Evolutionary conservation across 371 early-diverging fungal genomes (phyloP), one percentile per base, ranked within the genome.

Genomic region (Synchytrium microbalum): DNA sequence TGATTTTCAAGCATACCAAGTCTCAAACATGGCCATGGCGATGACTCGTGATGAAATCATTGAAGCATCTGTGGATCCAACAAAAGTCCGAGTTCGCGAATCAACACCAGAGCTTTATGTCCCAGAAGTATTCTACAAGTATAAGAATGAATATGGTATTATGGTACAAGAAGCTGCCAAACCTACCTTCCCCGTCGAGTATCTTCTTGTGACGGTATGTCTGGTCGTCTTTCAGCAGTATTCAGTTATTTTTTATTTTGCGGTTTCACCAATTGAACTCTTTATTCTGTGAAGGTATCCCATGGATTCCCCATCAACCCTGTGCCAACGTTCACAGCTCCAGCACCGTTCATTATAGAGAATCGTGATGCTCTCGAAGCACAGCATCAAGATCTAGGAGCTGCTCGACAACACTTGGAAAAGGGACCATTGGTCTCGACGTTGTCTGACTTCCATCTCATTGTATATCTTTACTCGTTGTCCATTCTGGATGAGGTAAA

Each of bases 141-240:
- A 86, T 74, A 91, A 88, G 71, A 95, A 98, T 78, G 88, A 95
- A 71, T 98, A 98, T 74, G 86, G 87, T 32, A 78, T 91, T 23
- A 76, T 84, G 30, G 97, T 95, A 0, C 81, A 91, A 59, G 86
- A 92, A 62, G 70, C 76, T 8, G 84, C 82, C 16, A 92, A 92
- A 66, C 96, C 96, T 0, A 88, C 91, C 0, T 98, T 96, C 70
- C 98, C 98, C 0, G 90, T 95, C 0, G 97, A 98, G 63, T 96
- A 98, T 69, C 83, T 96, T 26, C 74, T 98, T 54, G 92, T 95
- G 29, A 95, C 92, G 67, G 92, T 97, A 84, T 69, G 84, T 62
- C 1, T 13, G n/a, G 13, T 60, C 60, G 61, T 46, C 24, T 55
- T 56, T 51, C n/a, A 52, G 30, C 19, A 29, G 2, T n/a, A 57